These are phyloP conservation scores for Senna tora DNA, from an alignment of 306 rosid species.

Conservation along the genomic window DNA sequence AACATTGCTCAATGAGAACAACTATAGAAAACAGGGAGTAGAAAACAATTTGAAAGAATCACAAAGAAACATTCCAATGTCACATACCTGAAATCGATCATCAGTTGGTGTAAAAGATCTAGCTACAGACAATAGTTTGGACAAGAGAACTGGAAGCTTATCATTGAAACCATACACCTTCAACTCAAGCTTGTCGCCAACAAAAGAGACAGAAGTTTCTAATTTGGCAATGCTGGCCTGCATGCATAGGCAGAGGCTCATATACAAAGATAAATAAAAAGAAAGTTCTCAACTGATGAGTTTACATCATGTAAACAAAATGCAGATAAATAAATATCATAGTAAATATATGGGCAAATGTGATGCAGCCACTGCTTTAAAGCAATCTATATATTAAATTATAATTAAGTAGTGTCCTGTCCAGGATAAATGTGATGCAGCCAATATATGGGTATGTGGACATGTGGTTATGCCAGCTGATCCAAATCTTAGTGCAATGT, in stretches of 20 bases:
- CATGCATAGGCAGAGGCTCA: conserved; percentile 26
- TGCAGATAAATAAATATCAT: background rate
- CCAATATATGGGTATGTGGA: no score
- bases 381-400: background rate
- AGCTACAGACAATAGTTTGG: conserved; percentile 63
- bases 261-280: conserved; percentile 21
- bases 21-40: conserved; percentile 28
- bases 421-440: background rate
- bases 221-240: conserved; percentile 95
- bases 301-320: conserved; percentile 7
- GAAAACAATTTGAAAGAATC: conserved; percentile 9
- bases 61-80: conserved; percentile 12
- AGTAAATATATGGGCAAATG: no score
- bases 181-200: conserved; percentile 81
- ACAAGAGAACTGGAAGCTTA: conserved; percentile 78
- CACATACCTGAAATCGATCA: conserved; percentile 73
- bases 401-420: background rate
- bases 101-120: conserved; percentile 72
- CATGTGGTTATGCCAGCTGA: background rate
- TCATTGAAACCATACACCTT: conserved; percentile 90
- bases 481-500: no score
- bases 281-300: background rate
- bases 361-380: no score
- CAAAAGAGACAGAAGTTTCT: conserved; percentile 81
- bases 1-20: conserved; percentile 31